These are phyloP conservation scores for Fusarium metavorans DNA, from an alignment of 2,329 filamentous ascomycete genomes.

Conservation along the genomic window DNA sequence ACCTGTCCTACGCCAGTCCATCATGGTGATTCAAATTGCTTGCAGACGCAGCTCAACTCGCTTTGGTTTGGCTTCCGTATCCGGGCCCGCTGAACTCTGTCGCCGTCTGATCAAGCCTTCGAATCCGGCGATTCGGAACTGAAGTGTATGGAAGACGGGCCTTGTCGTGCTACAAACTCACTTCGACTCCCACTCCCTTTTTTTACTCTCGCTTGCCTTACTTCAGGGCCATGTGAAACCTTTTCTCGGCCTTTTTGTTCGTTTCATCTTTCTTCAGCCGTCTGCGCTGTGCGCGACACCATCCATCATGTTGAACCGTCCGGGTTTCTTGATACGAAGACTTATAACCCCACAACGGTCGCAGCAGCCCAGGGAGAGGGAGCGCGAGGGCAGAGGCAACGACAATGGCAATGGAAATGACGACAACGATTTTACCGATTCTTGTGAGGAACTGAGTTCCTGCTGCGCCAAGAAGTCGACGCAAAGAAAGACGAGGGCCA, in stretches of 20 bases:
- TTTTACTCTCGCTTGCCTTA: constrained; percentile 4
- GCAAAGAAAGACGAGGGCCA: constrained; percentile 26
- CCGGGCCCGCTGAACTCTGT: constrained; percentile 32
- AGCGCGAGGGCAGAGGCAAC: neutral
- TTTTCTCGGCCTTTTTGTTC: constrained; percentile 15
- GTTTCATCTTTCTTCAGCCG: constrained; percentile 23
- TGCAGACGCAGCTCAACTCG: constrained; percentile 35
- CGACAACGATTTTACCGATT: constrained; percentile 26
- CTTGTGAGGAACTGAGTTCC: constrained; percentile 36
- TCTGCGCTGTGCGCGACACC: constrained; percentile 21
- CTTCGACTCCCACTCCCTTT: constrained; percentile 10
- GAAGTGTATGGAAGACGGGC: constrained; percentile 18
- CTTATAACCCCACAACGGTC: constrained; percentile 39
- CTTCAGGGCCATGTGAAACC: constrained; percentile 35
- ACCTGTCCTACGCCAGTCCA: constrained; percentile 16
- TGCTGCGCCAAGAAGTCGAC: constrained; percentile 30
- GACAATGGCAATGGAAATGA: constrained; percentile 21
- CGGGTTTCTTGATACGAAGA: constrained; percentile 40
- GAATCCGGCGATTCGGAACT: constrained; percentile 28
- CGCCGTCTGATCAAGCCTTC: constrained; percentile 31
- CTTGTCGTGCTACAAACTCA: constrained; percentile 34
- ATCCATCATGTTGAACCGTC: constrained; percentile 37
- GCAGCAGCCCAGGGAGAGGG: neutral
- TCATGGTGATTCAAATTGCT: constrained; percentile 15
- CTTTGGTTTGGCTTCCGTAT: constrained; percentile 28